These are phyloP conservation scores for Jamesozyma lodderae DNA, from an alignment of 805 yeast genomes.

Conservation along the genomic window DNA sequence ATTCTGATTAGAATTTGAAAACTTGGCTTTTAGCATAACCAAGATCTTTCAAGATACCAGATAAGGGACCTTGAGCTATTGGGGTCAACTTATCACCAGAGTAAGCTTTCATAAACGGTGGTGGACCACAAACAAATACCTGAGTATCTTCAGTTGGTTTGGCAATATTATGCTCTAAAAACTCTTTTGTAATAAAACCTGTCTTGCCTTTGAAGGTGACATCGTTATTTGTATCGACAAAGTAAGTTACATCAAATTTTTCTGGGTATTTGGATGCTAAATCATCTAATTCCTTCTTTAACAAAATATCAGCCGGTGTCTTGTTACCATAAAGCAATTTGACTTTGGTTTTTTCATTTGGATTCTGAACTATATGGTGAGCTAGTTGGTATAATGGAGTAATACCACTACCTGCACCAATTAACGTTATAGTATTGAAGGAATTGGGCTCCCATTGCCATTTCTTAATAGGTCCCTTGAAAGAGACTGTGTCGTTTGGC, in stretches of 20 bases:
- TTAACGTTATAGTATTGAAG: constrained; percentile 66
- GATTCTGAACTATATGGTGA: constrained; percentile 66
- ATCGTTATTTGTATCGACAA: constrained; percentile 54
- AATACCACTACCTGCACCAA: constrained; percentile 97
- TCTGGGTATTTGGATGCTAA: constrained; percentile 51
- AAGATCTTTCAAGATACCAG: constrained; percentile 79
- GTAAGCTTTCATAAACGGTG: constrained; percentile 76
- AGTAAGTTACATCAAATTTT: constrained; percentile 69
- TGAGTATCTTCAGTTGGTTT: constrained; percentile 60
- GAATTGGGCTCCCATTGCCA: constrained; percentile 87
- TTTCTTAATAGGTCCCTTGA: constrained; percentile 91
- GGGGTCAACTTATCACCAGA: constrained; percentile 84
- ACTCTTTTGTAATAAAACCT: constrained; percentile 77
- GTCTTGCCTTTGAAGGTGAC: constrained; percentile 41
- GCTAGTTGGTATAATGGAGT: constrained; percentile 89
- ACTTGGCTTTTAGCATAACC: constrained; percentile 84
- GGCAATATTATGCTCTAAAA: constrained; percentile 51
- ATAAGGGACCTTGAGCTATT: constrained; percentile 87
- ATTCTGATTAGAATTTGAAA: constrained; percentile 62
- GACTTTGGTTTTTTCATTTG: constrained; percentile 83
- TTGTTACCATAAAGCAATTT: constrained; percentile 72
- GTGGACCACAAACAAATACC: constrained; percentile 93
- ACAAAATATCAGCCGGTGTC: constrained; percentile 69
- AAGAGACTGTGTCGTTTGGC: constrained; percentile 71
- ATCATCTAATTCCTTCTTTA: constrained; percentile 68